Evolutionary conservation across 2,329 filamentous ascomycete species (phyloP), one percentile per base, ranked within the genome.

Genomic region (Gaeumannomyces sp.): DNA sequence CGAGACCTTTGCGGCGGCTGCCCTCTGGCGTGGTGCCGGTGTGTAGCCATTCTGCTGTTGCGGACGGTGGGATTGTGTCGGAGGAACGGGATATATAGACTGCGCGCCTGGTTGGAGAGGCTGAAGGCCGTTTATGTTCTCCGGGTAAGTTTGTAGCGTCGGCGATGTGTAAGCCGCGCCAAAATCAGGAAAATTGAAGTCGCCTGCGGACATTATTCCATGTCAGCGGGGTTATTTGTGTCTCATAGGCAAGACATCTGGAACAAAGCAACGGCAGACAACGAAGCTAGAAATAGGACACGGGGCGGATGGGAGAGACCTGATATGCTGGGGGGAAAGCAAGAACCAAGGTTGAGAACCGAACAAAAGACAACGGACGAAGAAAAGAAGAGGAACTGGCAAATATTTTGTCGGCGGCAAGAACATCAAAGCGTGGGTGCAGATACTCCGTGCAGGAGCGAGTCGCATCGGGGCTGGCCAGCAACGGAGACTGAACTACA

Each of bases 151-250:
- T 70, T 77, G 79, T 70, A 84, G 76, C 69, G 80, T 78, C 65
- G 81, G 78, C 68, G 81, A 79, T 64, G 80, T 75, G 74, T 85
- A 86, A 66, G 77, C 73, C 73, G 79, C 80, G 73, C 73, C 75
- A 71, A 85, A 86, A 69, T 85, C 83, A 69, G 80, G 76, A 68
- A 84, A 84, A 75, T 77, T 80, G 71, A 85, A 86, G 69, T 86
- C 83, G 76, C 81, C 83, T 86, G 79, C 72, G 74, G 78, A 75
- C 80, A 81, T 82, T 72, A 72, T 60, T 64, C 73, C 73, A 77
- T 77, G 74, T 81, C 76, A 81, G 77, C 76, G 68, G 64, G 62
- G 35, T 59, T 61, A 70, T 71, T 71, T 66, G 62, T 67, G 69
- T 72, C 68, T 67, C 64, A 69, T 64, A 67, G 71, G 71, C 70